These are phyloP conservation scores for Fraxinus latifolia DNA, from an alignment of 305 asterid species.

Conservation along the genomic window DNA sequence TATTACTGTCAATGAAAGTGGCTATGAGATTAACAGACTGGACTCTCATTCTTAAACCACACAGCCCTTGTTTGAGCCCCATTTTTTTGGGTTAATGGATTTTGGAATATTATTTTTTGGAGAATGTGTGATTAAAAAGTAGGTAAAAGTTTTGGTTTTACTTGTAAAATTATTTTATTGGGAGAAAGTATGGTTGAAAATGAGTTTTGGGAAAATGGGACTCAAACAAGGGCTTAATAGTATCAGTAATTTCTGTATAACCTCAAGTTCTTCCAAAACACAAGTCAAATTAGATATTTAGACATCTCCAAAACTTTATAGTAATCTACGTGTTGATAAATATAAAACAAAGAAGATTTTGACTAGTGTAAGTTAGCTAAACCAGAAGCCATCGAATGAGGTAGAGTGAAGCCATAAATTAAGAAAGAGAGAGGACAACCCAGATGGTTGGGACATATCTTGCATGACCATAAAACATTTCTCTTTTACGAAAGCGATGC, in stretches of 20 bases:
- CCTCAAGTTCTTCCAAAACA: neutral
- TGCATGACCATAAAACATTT: neutral
- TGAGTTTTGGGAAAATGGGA: neutral
- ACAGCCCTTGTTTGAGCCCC: neutral
- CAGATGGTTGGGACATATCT: neutral
- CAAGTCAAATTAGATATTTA: neutral
- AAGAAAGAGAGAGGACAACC: neutral
- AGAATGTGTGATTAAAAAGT: neutral
- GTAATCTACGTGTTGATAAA: neutral
- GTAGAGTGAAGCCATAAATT: neutral
- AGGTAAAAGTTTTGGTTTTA: neutral
- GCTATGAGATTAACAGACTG: neutral
- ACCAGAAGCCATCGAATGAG: neutral
- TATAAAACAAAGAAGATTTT: neutral
- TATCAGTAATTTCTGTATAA: neutral
- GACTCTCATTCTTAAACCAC: neutral
- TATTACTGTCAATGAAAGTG: neutral
- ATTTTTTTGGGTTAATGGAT: neutral
- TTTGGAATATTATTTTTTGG: neutral
- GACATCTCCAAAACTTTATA: neutral
- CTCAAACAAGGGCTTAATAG: neutral
- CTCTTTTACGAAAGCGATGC: neutral
- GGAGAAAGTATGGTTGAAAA: neutral
- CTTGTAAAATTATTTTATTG: neutral
- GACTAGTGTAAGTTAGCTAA: neutral